Percentiles rank a stretch among this genome's conserved stretches.
Conservation (phyloP, 2,329 filamentous ascomycete species). For the Monilinia laxa region DNA sequence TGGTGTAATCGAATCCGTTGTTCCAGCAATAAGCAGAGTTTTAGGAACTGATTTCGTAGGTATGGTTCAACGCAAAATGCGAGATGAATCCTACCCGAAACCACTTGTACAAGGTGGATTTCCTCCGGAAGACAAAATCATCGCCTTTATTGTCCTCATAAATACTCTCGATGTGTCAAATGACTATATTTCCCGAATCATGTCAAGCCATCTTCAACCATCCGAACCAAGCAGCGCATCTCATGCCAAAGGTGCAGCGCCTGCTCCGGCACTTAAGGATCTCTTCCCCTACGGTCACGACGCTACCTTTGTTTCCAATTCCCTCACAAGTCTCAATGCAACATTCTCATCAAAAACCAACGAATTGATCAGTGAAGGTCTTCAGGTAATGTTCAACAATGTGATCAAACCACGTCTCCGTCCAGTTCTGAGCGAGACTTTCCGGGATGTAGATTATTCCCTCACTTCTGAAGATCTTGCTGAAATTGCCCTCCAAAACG, state of each 20-base stretch:
- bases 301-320: slow-evolving; percentile 63
- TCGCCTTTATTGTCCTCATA: slow-evolving; percentile 87
- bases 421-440: slow-evolving; percentile 81
- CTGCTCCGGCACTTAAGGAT: slow-evolving; percentile 49
- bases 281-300: slow-evolving; percentile 82
- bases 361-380: slow-evolving; percentile 80
- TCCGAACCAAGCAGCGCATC: slow-evolving; percentile 34
- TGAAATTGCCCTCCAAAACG: slow-evolving; percentile 54
- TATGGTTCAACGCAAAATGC: slow-evolving; percentile 97
- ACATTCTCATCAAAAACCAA: slow-evolving; percentile 75
- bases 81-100: slow-evolving; percentile 89
- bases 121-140: slow-evolving; percentile 83
- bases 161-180: slow-evolving; percentile 93
- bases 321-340: slow-evolving; percentile 66
- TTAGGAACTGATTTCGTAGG: slow-evolving; percentile 88
- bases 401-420: slow-evolving; percentile 83
- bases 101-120: slow-evolving; percentile 73
- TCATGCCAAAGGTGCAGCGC: slow-evolving; percentile 11
- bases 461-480: slow-evolving; percentile 61
- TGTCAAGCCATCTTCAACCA: slow-evolving; percentile 62
- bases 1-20: slow-evolving; percentile 71
- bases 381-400: slow-evolving; percentile 82
- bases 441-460: slow-evolving; percentile 87
- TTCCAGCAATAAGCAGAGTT: slow-evolving; percentile 77
- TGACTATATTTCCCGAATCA: slow-evolving; percentile 86